phyloP scores from a whole-genome alignment of 768 basidiomycete genomes.

The Auricularia cornea region DNA sequence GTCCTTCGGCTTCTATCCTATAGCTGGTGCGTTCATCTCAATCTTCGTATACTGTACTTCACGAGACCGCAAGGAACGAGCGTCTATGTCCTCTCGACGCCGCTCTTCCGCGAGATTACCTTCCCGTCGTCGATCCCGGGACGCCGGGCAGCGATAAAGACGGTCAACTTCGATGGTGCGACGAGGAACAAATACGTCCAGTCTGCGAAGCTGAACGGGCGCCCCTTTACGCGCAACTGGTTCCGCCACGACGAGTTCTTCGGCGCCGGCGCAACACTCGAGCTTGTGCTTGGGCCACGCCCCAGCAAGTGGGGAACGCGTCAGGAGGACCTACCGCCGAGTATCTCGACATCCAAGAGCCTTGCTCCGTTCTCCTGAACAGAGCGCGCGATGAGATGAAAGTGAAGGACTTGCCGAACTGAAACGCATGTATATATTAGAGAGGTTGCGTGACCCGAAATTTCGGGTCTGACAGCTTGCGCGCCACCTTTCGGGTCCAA shows the following conservation, averaged over 20 bases:
- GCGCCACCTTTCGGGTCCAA: too few relatives aligned
- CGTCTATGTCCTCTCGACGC: constrained; percentile 12
- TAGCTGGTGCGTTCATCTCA: constrained; percentile 7
- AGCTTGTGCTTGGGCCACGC: constrained; percentile 10
- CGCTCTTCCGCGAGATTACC: constrained; percentile 11
- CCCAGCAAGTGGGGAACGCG: constrained; percentile 9
- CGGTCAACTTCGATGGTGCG: constrained; percentile 11
- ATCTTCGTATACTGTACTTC: neutral
- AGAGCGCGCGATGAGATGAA: too few relatives aligned
- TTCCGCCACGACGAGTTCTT: constrained; percentile 11
- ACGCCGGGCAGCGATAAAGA: constrained; percentile 5
- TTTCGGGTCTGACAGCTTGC: too few relatives aligned
- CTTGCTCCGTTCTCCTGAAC: neutral
- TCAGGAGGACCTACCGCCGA: constrained; percentile 9
- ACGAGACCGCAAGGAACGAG: too few relatives aligned
- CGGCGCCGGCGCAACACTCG: constrained; percentile 8
- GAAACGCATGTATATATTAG: too few relatives aligned
- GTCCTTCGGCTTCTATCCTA: constrained; percentile 11
- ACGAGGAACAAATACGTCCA: constrained; percentile 12
- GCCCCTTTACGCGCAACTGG: constrained; percentile 10
- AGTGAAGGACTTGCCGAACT: too few relatives aligned
- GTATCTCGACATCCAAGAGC: neutral
- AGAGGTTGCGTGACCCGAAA: too few relatives aligned
- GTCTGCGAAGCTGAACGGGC: constrained; percentile 12
- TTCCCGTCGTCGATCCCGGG: constrained; percentile 9